Conservation (phyloP, 306 rosid species). For the Malus sylvestris region DNA sequence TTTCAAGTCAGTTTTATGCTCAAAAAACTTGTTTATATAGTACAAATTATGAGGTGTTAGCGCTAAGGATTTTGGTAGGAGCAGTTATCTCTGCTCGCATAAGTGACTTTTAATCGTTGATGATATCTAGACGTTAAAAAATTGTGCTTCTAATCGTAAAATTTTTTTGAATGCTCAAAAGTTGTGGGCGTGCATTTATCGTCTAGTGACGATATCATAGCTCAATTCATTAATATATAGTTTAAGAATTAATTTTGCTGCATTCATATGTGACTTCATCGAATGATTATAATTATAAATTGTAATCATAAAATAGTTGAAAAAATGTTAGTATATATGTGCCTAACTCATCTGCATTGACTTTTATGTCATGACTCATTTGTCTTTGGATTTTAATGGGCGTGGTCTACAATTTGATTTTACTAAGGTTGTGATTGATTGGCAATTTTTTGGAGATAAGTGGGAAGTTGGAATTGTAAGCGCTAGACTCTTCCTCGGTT, state of each 20-base stretch:
- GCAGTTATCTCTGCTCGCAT: too few species aligned
- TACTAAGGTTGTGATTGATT: background rate
- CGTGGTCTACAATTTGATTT: background rate
- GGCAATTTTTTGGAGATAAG: background rate
- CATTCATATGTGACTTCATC: background rate
- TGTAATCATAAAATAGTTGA: background rate
- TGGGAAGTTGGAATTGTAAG: background rate
- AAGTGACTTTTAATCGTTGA: background rate
- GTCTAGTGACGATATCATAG: background rate
- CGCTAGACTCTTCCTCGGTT: background rate
- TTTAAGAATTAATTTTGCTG: background rate
- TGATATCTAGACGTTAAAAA: too few species aligned
- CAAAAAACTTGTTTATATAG: background rate
- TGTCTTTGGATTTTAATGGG: background rate
- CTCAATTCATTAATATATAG: background rate
- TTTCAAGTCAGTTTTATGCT: background rate
- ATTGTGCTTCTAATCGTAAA: too few species aligned
- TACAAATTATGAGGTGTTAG: background rate
- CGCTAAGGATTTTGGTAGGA: background rate
- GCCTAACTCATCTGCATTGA: background rate
- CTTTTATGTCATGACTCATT: background rate
- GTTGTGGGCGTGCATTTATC: background rate
- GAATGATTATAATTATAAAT: too few species aligned
- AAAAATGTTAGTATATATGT: background rate
- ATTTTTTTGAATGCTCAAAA: too few species aligned